These are phyloP conservation scores for Chiua virens DNA, from an alignment of 768 basidiomycete species.

Conservation along the genomic window DNA sequence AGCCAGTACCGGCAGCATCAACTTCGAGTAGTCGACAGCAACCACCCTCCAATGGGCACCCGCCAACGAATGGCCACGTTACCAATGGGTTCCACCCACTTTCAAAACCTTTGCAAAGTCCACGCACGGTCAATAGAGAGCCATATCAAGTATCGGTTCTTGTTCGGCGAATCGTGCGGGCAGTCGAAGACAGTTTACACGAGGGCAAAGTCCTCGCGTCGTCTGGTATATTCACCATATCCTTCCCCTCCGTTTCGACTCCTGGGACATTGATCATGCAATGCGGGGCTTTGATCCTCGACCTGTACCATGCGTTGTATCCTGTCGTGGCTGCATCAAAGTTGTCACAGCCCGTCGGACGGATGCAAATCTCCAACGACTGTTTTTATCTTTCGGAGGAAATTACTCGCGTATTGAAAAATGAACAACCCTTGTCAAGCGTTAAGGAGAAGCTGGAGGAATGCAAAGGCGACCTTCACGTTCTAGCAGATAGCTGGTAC, in stretches of 20 bases:
- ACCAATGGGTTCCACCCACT: conserved; percentile 11
- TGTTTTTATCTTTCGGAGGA: conserved; percentile 65
- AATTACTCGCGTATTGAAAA: conserved; percentile 28
- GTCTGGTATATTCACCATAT: conserved; percentile 50
- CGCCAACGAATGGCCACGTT: conserved; percentile 25
- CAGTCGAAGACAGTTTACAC: conserved; percentile 59
- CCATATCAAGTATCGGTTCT: conserved; percentile 59
- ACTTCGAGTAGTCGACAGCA: conserved; percentile 58
- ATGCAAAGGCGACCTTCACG: conserved; percentile 47
- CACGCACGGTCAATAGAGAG: conserved; percentile 39
- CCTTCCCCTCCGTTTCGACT: conserved; percentile 28
- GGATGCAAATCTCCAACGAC: conserved; percentile 83
- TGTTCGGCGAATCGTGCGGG: conserved; percentile 51
- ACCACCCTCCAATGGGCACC: conserved; percentile 29
- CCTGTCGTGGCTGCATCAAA: conserved; percentile 57
- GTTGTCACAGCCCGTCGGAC: conserved; percentile 49
- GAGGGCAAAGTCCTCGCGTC: conserved; percentile 67
- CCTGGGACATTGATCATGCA: conserved; percentile 60
- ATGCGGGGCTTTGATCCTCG: conserved; percentile 64
- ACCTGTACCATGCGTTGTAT: conserved; percentile 78
- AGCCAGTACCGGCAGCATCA: conserved; percentile 38
- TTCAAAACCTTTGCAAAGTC: conserved; percentile 19
- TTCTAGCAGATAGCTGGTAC: conserved; percentile 68
- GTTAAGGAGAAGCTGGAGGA: conserved; percentile 53
- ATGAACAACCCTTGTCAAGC: conserved; percentile 28